A percentile compares a stretch with the other conserved stretches of the same genome.
Evolutionary conservation across 2,329 filamentous ascomycete species (phyloP).

Genomic region (Aspergillus ochraceoroseus): DNA sequence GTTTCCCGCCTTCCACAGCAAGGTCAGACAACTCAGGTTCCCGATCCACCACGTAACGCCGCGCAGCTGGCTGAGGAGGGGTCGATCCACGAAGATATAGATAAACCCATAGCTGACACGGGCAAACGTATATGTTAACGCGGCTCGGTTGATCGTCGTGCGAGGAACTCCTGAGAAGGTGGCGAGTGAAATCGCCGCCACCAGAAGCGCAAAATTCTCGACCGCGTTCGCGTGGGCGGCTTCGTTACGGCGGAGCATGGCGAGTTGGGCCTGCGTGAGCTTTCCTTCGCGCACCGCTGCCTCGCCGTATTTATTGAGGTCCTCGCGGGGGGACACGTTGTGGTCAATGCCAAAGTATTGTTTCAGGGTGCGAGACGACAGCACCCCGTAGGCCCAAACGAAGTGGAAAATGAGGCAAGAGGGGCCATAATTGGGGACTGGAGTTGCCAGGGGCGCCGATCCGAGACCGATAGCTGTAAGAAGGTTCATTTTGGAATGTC

Average conservation of each 20-base stretch:
- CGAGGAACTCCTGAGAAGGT: conserved; percentile 38
- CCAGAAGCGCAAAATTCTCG: conserved; percentile 30
- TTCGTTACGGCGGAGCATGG: conserved; percentile 44
- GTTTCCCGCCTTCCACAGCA: conserved; percentile 30
- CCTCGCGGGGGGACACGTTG: conserved; percentile 46
- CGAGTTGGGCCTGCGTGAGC: conserved; percentile 41
- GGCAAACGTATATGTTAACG: conserved; percentile 40
- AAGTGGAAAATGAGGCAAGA: conserved; percentile 34
- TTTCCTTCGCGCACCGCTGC: conserved; percentile 43
- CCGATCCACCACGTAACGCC: conserved; percentile 44
- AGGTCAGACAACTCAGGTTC: conserved; percentile 41
- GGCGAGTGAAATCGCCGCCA: conserved; percentile 38
- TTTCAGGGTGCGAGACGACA: conserved; percentile 45
- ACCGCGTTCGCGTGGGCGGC: conserved; percentile 47
- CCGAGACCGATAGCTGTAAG: conserved; percentile 26
- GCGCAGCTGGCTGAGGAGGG: conserved; percentile 34
- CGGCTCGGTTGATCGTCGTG: conserved; percentile 37
- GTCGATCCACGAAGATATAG: conserved; percentile 41
- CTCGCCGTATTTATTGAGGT: conserved; percentile 46
- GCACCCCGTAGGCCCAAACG: conserved; percentile 43
- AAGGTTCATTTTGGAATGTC: conserved; percentile 24
- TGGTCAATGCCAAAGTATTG: conserved; percentile 45
- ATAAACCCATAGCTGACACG: conserved; percentile 40
- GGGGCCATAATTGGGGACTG: conserved; percentile 20
- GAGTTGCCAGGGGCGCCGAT: conserved; percentile 7